Conservation (phyloP, 2,329 filamentous ascomycete genomes). For the Sarocladiaceae sp. region DNA sequence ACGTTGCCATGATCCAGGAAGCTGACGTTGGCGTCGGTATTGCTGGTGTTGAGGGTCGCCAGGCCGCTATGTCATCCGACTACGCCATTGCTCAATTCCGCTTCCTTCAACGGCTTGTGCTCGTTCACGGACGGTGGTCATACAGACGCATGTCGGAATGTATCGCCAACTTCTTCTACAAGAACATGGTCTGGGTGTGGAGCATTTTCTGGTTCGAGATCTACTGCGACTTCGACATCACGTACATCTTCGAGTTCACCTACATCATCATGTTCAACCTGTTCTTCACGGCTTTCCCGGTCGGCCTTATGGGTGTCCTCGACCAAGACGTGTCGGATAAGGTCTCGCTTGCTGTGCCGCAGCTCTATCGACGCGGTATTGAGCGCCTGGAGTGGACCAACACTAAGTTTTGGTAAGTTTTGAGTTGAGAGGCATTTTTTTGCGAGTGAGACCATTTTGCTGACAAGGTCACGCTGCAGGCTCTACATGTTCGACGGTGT, state of each 20-base stretch:
- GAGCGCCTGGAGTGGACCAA: conserved; percentile 97
- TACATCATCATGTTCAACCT: conserved; percentile 97
- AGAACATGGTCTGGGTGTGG: conserved; percentile 98
- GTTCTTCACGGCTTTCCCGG: conserved; percentile 90
- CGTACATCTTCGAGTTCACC: conserved; percentile 95
- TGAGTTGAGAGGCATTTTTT: not conserved
- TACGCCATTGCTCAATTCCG: conserved; percentile 94
- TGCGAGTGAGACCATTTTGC: not conserved
- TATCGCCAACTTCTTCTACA: conserved; percentile 99
- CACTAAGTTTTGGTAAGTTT: conserved; percentile 84
- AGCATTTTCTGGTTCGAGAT: conserved; percentile 97
- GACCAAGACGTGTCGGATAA: conserved; percentile 96
- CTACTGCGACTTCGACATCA: conserved; percentile 92
- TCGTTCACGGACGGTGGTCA: conserved; percentile 94
- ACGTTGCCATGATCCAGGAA: conserved; percentile 97
- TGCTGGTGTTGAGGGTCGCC: conserved; percentile 85
- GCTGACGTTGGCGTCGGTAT: conserved; percentile 96
- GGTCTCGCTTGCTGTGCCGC: conserved; percentile 89
- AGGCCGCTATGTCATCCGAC: conserved; percentile 94
- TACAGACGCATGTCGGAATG: conserved; percentile 89
- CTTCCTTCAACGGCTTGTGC: conserved; percentile 76
- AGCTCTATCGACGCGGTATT: conserved; percentile 92
- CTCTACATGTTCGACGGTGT: conserved; percentile 91
- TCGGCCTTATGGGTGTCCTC: conserved; percentile 92
- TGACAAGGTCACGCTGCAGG: conserved; percentile 39